phyloP scores from a whole-genome alignment of 345 rosid genomes.

The Carallia pectinifolia region DNA sequence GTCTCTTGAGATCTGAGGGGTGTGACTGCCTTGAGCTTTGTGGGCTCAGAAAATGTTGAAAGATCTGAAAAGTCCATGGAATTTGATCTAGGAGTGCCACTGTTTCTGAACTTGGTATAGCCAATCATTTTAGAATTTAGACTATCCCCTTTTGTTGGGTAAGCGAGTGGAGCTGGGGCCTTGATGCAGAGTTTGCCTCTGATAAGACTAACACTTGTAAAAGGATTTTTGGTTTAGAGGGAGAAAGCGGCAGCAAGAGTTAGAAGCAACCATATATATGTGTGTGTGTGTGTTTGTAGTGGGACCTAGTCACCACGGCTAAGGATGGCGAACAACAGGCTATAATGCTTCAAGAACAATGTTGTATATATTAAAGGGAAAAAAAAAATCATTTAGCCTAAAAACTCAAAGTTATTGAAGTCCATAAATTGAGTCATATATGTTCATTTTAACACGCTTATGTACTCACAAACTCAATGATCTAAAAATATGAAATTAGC shows the following conservation, averaged over 20 bases:
- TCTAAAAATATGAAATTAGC: too few relatives aligned
- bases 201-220: not conserved
- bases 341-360: too few relatives aligned
- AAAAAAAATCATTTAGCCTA: too few relatives aligned
- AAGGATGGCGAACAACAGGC: too few relatives aligned
- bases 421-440: too few relatives aligned
- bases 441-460: too few relatives aligned
- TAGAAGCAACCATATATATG: too few relatives aligned
- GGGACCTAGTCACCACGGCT: too few relatives aligned
- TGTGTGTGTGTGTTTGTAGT: too few relatives aligned
- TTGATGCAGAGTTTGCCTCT: not conserved
- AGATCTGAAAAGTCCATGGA: conserved; percentile 40
- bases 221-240: not conserved
- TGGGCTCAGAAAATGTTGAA: conserved; percentile 17
- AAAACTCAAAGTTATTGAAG: too few relatives aligned
- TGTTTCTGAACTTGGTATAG: conserved; percentile 41
- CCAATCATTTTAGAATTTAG: conserved; percentile 36
- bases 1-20: not conserved
- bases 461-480: too few relatives aligned
- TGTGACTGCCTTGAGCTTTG: conserved; percentile 5
- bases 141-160: not conserved
- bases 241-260: not conserved
- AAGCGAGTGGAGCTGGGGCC: not conserved
- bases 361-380: too few relatives aligned
- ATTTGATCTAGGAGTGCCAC: conserved; percentile 27